phyloP scores from a whole-genome alignment of 495 filamentous ascomycete genomes.

The Daldinia decipiens region DNA sequence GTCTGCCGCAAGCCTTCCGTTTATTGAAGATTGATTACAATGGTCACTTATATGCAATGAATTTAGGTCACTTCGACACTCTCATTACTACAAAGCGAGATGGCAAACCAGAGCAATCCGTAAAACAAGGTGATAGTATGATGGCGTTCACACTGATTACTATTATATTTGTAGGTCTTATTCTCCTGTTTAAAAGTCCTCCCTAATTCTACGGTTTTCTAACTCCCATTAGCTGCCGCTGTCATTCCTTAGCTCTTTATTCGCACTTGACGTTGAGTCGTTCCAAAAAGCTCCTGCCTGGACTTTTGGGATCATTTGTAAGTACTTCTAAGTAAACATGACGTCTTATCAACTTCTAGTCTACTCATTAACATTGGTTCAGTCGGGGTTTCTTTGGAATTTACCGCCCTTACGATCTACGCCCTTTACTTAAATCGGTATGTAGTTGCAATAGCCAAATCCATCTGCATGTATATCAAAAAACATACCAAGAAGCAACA shows the following conservation, averaged over 20 bases:
- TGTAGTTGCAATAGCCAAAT: neutral
- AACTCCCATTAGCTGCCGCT: conserved; percentile 11
- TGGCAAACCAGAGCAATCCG: conserved; percentile 20
- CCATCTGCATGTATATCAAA: neutral
- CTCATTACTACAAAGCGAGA: conserved; percentile 21
- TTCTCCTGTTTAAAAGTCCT: too few relatives aligned
- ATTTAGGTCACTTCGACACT: conserved; percentile 22
- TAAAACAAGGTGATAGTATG: conserved; percentile 5
- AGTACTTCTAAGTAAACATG: neutral
- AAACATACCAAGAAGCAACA: neutral
- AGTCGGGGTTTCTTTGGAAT: conserved; percentile 7
- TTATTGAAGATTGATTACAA: too few relatives aligned
- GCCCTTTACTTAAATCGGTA: neutral
- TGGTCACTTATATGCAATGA: neutral
- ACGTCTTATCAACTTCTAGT: neutral
- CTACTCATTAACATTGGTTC: conserved; percentile 6
- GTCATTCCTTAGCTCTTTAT: conserved; percentile 25
- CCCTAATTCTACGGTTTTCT: neutral
- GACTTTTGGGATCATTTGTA: conserved; percentile 17
- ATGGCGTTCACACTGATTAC: conserved; percentile 19
- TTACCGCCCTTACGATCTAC: neutral
- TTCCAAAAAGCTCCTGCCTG: conserved; percentile 13
- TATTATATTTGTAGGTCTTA: conserved; percentile 12
- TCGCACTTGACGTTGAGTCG: conserved; percentile 3
- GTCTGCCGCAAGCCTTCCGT: neutral